These are phyloP conservation scores for Brassica nigra DNA, from an alignment of 345 rosid species.

Conservation along the genomic window DNA sequence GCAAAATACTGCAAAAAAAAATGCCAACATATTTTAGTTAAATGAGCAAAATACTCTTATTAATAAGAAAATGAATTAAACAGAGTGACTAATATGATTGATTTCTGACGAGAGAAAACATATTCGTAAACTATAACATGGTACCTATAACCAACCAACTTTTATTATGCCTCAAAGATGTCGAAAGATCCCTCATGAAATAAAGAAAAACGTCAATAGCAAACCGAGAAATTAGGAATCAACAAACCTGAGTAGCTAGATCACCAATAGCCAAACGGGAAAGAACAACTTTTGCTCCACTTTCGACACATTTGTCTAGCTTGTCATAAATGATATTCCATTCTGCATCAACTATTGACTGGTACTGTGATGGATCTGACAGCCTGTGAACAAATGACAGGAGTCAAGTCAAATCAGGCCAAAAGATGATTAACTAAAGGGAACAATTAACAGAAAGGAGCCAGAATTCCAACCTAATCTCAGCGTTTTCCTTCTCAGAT, in stretches of 20 bases:
- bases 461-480: conserved; percentile 65
- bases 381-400: conserved; percentile 54
- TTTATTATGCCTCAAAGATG: conserved; percentile 19
- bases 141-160: conserved; percentile 19
- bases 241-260: conserved; percentile 88
- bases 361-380: conserved; percentile 94
- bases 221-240: background rate
- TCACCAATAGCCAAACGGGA: conserved; percentile 99
- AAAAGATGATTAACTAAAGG: conserved; percentile 14
- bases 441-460: background rate
- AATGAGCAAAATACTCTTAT: background rate
- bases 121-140: background rate
- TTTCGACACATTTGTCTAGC: conserved; percentile 87
- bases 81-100: conserved; percentile 1
- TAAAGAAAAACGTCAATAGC: background rate
- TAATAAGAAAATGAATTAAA: no score
- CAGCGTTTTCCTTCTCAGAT: conserved; percentile 99
- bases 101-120: conserved; percentile 12
- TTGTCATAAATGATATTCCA: conserved; percentile 99
- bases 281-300: conserved; percentile 97
- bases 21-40: background rate
- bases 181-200: background rate
- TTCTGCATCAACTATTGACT: conserved; percentile 99
- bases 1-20: conserved; percentile 78
- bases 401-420: conserved; percentile 16